Base-by-base conservation (phyloP, 192 early-diverging fungal genomes). In the Globomyces pollinis-pini region DNA sequence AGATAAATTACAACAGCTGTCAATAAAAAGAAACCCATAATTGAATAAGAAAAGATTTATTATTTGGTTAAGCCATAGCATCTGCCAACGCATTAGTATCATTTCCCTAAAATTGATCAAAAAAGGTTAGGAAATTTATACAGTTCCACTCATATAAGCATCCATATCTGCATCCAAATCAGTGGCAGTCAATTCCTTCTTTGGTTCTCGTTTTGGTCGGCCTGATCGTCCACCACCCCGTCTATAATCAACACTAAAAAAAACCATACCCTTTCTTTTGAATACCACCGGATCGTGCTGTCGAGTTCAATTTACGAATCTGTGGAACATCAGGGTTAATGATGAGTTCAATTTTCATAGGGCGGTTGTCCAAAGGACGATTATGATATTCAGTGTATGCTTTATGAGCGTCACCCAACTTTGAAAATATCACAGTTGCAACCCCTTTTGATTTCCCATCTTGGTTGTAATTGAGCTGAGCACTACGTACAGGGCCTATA, bases 131-230 rank as follows among this genome's bases (percentile, higher is more conserved):
- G 7, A n/a, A 36, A 36, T 8, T 8, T 13, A 12, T 18, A 43
- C 42, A 5, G 9, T 20, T 9, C 16, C 42, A 20, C 16, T 43
- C 75, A 77, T 77, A 57, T 77, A 77, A 13, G 69, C 61, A 28
- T 70, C 75, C 71, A 77, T 70, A 26, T 77, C 75, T 12, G 71
- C 71, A 57, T 73, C 75, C 11, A 77, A 60, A 7, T 73, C 58
- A 3, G 50, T 67, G 3, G 50, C 59, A 26, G 56, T 29, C 21
- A 57, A 34, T 18, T 52, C 38, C 61, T 61, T 60, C 20, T 38
- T 38, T 31, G 66, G 36, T 38, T 38, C 60, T 44, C 62, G 26
- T 55, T 41, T 15, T 36, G 35, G 35, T 38, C 49, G 52, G 24
- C 54, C 64, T 62, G 43, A 16, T 24, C 55, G 11, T 32, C 66